Percentiles rank a stretch among this genome's conserved stretches.
These are phyloP conservation scores for Pseudogymnoascus sp. DNA, from an alignment of 2,329 filamentous ascomycete species.

Conservation along the genomic window DNA sequence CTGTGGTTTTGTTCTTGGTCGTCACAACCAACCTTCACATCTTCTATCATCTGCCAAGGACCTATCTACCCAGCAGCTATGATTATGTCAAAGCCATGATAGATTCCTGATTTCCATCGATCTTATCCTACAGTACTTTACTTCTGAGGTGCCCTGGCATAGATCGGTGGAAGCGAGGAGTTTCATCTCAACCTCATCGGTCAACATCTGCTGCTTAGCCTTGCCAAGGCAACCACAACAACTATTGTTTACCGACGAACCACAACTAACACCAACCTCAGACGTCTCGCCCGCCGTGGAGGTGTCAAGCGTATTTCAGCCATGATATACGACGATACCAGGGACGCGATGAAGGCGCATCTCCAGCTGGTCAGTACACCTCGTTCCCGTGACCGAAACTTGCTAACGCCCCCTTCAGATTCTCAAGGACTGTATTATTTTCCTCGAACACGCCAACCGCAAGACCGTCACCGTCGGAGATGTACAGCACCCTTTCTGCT, in stretches of 20 bases:
- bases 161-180: not conserved
- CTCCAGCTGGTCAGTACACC: constrained; percentile 38
- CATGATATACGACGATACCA: constrained; percentile 55
- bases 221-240: not conserved
- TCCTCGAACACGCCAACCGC: constrained; percentile 43
- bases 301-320: constrained; percentile 65
- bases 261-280: constrained; percentile 7
- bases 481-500: constrained; percentile 35
- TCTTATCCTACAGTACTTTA: not conserved
- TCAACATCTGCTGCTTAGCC: not conserved
- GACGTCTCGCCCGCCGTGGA: constrained; percentile 65
- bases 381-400: not conserved
- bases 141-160: not conserved
- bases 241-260: not conserved
- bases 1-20: too few relatives aligned
- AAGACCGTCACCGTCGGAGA: constrained; percentile 59
- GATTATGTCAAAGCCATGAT: not conserved
- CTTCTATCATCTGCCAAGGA: not conserved
- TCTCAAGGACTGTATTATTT: constrained; percentile 35
- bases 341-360: constrained; percentile 41
- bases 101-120: not conserved
- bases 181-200: not conserved
- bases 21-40: not conserved
- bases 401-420: not conserved
- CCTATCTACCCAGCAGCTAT: not conserved